Evolutionary conservation across 768 basidiomycete genomes (phyloP), one percentile per base, ranked within the genome.

Genomic region (Pisolithus microcarpus): DNA sequence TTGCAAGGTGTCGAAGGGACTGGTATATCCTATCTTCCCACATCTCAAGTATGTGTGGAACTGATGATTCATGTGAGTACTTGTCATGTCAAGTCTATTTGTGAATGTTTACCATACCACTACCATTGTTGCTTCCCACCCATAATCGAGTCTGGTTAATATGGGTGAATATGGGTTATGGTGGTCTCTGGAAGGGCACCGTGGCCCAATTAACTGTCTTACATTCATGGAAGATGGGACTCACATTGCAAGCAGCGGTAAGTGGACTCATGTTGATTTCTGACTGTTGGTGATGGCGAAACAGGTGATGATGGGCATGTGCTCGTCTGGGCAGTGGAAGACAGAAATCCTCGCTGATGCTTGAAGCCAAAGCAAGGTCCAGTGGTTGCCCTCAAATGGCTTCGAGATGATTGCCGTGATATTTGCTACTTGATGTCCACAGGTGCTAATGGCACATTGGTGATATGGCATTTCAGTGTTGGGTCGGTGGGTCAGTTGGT

Each of bases 311-410:
- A 50, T 4, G 21, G 21, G 21, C 21, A 23, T 23, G 21, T 23
- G 21, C 2, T 23, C 4, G 21, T 23, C 21, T 42, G 39, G 49
- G 10, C 49, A 43, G n/a, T 50, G 7, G 9, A 37, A 15, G 39
- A 39, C 28, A 38, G 49, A 6, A 31, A 4, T 7, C 13, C 30
- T 19, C 21, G 11, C 10, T 19, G 18, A n/a, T 5, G 7, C 23
- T 19, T 50, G 28, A 50, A 42, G n/a, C 40, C 49, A 43, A 50
- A 43, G 34, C 38, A 50, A 43, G 49, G 49, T 8, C 49, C 49
- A 2, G 30, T 50, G 6, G 26, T 43, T 5, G 21, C 38, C 21
- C 2, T 50, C n/a, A 26, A 13, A 18, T 50, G 49, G 49, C 28
- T 50, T 31, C 7, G 7, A 30, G 28, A 9, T 1, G 28, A 9